Percentiles rank a stretch among this genome's conserved stretches.
phyloP scores from a whole-genome alignment of 108 stramenopile genomes.

The Epithemia pelagica region DNA sequence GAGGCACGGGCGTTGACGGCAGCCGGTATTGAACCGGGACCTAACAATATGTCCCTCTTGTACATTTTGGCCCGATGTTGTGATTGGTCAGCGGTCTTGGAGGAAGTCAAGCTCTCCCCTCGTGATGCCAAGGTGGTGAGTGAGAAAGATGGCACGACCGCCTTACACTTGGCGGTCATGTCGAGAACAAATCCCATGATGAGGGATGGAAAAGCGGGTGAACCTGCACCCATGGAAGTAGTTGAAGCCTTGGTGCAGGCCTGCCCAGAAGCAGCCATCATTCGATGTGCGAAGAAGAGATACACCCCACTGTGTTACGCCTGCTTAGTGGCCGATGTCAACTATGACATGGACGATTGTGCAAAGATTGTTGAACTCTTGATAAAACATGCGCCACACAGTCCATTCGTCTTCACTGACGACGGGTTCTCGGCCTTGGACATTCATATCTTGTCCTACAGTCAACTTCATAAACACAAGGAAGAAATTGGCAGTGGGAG shows the following conservation, averaged over 20 bases:
- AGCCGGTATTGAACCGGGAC: not conserved
- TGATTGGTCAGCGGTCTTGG: constrained; percentile 1
- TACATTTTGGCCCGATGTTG: constrained; percentile 4
- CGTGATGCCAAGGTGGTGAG: constrained; percentile 23
- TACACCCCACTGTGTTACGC: constrained; percentile 38
- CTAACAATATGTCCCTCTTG: not conserved
- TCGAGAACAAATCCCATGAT: constrained; percentile 20
- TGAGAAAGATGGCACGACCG: constrained; percentile 33
- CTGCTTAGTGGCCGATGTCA: constrained; percentile 25
- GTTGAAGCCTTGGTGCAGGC: constrained; percentile 28
- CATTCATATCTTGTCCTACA: constrained; percentile 37
- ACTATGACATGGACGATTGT: constrained; percentile 24
- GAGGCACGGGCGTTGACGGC: not conserved
- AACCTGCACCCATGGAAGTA: constrained; percentile 24
- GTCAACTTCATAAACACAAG: constrained; percentile 22
- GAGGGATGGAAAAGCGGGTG: constrained; percentile 5
- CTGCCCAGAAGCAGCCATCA: constrained; percentile 27
- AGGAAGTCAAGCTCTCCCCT: constrained; percentile 4
- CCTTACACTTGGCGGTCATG: constrained; percentile 40
- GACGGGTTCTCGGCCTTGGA: constrained; percentile 28
- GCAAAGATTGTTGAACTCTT: constrained; percentile 25
- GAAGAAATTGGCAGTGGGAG: constrained; percentile 15
- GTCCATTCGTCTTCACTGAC: constrained; percentile 21
- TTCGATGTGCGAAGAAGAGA: constrained; percentile 15
- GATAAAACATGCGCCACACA: constrained; percentile 20